phyloP scores from a whole-genome alignment of 148 eudicot genomes.

The Camellia granthamiana region DNA sequence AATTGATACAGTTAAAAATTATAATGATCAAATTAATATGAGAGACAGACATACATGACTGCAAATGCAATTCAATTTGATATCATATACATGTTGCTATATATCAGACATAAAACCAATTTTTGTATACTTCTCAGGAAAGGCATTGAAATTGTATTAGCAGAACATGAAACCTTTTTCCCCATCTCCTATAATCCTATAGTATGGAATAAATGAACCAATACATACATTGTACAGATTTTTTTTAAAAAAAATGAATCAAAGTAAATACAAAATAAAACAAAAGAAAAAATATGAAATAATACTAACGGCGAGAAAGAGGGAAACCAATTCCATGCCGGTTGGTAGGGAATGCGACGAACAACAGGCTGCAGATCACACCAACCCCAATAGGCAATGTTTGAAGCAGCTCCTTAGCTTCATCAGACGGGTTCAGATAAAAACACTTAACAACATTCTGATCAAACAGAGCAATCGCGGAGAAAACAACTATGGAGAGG shows the following conservation, averaged over 20 bases:
- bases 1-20: too few species aligned
- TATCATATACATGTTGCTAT: too few species aligned
- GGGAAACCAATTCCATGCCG: constrained; percentile 68
- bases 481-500: constrained; percentile 40
- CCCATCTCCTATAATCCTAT: not conserved
- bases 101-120: too few species aligned
- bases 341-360: constrained; percentile 58
- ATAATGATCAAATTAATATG: too few species aligned
- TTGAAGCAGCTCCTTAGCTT: constrained; percentile 32
- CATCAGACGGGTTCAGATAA: constrained; percentile 52
- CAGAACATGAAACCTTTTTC: not conserved
- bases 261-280: not conserved
- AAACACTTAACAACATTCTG: constrained; percentile 71
- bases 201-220: not conserved
- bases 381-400: constrained; percentile 59
- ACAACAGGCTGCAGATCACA: constrained; percentile 54
- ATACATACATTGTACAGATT: not conserved
- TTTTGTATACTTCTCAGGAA: not conserved
- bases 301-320: constrained; percentile 27
- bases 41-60: too few species aligned
- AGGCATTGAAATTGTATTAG: not conserved
- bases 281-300: not conserved
- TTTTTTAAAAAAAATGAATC: not conserved
- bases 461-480: constrained; percentile 52
- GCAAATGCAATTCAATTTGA: too few species aligned